Percentiles rank a stretch among this genome's conserved stretches.
These are phyloP conservation scores for Fusarium sp. DNA, from an alignment of 2,329 filamentous ascomycete genomes.

Conservation along the genomic window DNA sequence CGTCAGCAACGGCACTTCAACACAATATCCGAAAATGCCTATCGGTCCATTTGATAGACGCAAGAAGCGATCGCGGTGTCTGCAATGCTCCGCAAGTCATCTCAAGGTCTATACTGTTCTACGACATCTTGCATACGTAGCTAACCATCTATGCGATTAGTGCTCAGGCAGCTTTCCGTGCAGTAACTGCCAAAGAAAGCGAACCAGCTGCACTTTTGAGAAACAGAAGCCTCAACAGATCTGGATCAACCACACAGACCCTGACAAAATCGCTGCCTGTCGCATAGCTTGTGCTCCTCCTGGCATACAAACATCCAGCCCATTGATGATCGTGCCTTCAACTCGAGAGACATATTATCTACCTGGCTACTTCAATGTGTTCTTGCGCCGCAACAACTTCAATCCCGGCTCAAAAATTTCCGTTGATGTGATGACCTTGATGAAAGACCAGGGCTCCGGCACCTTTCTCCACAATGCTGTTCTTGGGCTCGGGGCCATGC, in stretches of 20 bases:
- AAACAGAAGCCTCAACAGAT: slow-evolving; percentile 22
- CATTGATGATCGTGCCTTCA: slow-evolving; percentile 1
- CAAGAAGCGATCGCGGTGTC: slow-evolving; percentile 48
- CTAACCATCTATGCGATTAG: slow-evolving; percentile 27
- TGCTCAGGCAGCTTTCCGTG: slow-evolving; percentile 51
- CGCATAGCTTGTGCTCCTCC: accelerated
- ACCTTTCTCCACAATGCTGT: slow-evolving; percentile 46
- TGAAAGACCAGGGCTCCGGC: slow-evolving; percentile 24
- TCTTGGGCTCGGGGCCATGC: slow-evolving; percentile 48
- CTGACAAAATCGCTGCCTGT: too few relatives aligned
- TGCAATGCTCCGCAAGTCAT: slow-evolving; percentile 48
- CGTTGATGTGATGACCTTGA: slow-evolving; percentile 38
- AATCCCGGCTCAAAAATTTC: slow-evolving; percentile 13
- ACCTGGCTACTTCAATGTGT: slow-evolving; percentile 48
- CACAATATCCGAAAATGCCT: slow-evolving; percentile 33
- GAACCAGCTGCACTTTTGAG: slow-evolving; percentile 40
- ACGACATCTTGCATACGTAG: neutral
- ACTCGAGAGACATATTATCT: slow-evolving; percentile 34
- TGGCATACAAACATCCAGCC: neutral
- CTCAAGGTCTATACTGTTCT: slow-evolving; percentile 46
- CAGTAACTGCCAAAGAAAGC: slow-evolving; percentile 45
- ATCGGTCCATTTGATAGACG: slow-evolving; percentile 51
- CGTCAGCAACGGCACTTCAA: neutral
- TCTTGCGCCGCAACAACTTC: slow-evolving; percentile 47
- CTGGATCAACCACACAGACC: slow-evolving; percentile 34